These are phyloP conservation scores for Claviceps sp. DNA, from an alignment of 2,329 filamentous ascomycete species.

Conservation along the genomic window DNA sequence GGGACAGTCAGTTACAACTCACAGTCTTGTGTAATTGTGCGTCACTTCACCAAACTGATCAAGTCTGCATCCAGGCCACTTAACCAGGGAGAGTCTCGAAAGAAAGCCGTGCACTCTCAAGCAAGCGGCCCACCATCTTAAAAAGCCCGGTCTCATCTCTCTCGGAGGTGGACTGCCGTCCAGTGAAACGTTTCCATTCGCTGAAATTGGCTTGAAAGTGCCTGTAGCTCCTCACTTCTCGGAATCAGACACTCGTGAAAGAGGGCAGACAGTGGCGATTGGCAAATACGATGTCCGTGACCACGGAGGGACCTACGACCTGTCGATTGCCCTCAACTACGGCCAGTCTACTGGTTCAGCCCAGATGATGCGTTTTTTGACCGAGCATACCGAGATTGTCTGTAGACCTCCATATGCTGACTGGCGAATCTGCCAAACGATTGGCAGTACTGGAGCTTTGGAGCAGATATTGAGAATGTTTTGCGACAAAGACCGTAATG, in stretches of 20 bases:
- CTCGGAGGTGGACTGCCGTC: slow-evolving; percentile 85
- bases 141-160: slow-evolving; percentile 74
- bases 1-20: slow-evolving; percentile 55
- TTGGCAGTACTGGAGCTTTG: slow-evolving; percentile 75
- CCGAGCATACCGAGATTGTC: slow-evolving; percentile 89
- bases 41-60: not conserved
- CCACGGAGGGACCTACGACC: slow-evolving; percentile 46
- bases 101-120: slow-evolving; percentile 64
- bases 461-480: slow-evolving; percentile 80
- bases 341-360: slow-evolving; percentile 75
- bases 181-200: slow-evolving; percentile 84
- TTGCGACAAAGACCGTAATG: slow-evolving; percentile 51
- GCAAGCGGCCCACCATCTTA: slow-evolving; percentile 63
- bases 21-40: not conserved
- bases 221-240: slow-evolving; percentile 57
- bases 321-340: slow-evolving; percentile 86
- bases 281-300: slow-evolving; percentile 74
- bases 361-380: slow-evolving; percentile 79
- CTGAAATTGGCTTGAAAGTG: slow-evolving; percentile 61
- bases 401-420: slow-evolving; percentile 79
- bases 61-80: slow-evolving; percentile 27
- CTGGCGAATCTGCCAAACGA: slow-evolving; percentile 73
- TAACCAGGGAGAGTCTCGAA: slow-evolving; percentile 48
- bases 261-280: slow-evolving; percentile 47
- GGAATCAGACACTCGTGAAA: slow-evolving; percentile 48